Evolutionary conservation across 805 yeast species (phyloP).

Genomic region (Ogataea ganodermae): DNA sequence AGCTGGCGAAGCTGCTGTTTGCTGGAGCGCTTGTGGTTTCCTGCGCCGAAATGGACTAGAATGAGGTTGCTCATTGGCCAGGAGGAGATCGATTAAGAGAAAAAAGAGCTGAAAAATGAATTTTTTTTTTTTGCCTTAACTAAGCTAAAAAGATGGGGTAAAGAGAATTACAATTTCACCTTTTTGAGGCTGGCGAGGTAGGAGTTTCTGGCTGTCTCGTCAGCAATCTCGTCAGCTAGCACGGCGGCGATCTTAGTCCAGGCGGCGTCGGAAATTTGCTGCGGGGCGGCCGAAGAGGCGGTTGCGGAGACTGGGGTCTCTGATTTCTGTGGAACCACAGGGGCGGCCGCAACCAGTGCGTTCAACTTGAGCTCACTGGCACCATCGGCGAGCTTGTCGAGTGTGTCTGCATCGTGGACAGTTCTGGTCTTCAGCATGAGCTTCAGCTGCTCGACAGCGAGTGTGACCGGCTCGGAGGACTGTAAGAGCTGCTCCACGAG

Average conservation of each 20-base stretch:
- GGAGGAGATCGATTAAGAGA: too few relatives aligned
- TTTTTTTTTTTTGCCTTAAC: neutral
- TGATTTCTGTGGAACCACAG: too few relatives aligned
- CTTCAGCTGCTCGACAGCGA: conserved; percentile 41
- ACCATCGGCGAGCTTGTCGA: conserved; percentile 24
- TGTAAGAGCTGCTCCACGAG: conserved; percentile 34
- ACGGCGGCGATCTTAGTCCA: conserved; percentile 41
- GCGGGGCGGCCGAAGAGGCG: neutral
- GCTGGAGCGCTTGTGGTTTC: conserved; percentile 36
- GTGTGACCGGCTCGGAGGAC: conserved; percentile 27
- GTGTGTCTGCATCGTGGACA: conserved; percentile 43
- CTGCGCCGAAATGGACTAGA: conserved; percentile 56
- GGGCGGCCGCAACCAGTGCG: conserved; percentile 35
- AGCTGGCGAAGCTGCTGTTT: conserved; percentile 6
- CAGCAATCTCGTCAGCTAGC: conserved; percentile 35
- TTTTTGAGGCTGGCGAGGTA: conserved; percentile 26
- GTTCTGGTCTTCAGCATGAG: conserved; percentile 54
- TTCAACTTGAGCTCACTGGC: conserved; percentile 34
- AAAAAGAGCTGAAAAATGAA: conserved; percentile 3
- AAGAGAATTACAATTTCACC: conserved; percentile 5
- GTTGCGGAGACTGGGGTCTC: too few relatives aligned
- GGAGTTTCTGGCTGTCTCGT: conserved; percentile 12
- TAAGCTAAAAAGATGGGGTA: too few relatives aligned
- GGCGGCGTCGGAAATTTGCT: conserved; percentile 22
- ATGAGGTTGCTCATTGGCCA: conserved; percentile 7